Conservation (phyloP, 116 monocot species). For the Thalassia testudinum region DNA sequence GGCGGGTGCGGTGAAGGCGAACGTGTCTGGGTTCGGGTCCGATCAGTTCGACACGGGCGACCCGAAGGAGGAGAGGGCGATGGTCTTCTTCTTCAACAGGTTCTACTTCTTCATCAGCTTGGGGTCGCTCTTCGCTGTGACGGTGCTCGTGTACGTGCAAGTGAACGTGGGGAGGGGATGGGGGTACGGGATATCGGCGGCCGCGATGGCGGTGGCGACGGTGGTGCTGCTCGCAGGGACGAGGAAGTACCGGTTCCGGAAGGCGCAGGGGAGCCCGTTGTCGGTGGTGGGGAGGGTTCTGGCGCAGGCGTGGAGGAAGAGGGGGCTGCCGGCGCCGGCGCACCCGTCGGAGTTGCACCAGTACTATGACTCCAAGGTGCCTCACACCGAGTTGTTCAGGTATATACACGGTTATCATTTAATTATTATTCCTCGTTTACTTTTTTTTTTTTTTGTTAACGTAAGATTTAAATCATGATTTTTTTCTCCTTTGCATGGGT, state of each 20-base stretch:
- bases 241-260: constrained; percentile 40
- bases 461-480: no score
- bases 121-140: constrained; percentile 66
- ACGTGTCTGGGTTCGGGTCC: constrained; percentile 81
- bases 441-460: no score
- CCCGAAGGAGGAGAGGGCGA: constrained; percentile 30
- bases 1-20: constrained; percentile 72
- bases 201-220: constrained; percentile 26
- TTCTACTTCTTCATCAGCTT: constrained; percentile 89
- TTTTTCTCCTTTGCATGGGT: no score
- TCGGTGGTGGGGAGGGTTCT: constrained; percentile 27
- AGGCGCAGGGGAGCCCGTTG: constrained; percentile 29
- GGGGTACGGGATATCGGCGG: constrained; percentile 64
- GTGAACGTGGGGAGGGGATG: constrained; percentile 50
- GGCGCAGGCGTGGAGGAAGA: constrained; percentile 24
- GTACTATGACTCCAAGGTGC: constrained; percentile 11
- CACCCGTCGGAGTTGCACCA: constrained; percentile 12
- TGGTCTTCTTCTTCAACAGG: constrained; percentile 68
- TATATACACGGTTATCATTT: no score
- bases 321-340: constrained; percentile 9
- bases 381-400: constrained; percentile 37
- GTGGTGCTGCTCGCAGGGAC: constrained; percentile 36
- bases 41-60: constrained; percentile 82
- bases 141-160: constrained; percentile 69
- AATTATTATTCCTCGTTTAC: no score